Evolutionary conservation across 331 rosid genomes (phyloP).

Genomic region (Telfairia occidentalis): DNA sequence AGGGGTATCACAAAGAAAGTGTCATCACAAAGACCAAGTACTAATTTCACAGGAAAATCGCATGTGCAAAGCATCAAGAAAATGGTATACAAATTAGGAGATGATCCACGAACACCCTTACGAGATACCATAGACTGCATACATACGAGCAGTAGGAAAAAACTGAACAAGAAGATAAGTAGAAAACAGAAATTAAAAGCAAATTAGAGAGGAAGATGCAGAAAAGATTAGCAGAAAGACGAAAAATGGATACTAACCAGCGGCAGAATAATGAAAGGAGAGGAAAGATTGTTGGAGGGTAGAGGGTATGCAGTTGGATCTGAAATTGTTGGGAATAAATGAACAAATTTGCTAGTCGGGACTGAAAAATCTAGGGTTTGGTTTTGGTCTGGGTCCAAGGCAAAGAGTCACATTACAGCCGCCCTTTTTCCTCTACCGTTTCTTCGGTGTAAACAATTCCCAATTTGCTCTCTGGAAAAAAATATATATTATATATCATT

Average conservation of each 20-base stretch:
- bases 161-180: background rate
- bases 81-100: slow-evolving; percentile 10
- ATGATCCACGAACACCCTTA: slow-evolving; percentile 3
- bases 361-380: slow-evolving; percentile 43
- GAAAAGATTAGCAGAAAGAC: background rate
- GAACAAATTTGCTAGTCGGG: background rate
- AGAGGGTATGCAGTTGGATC: slow-evolving; percentile 19
- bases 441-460: slow-evolving; percentile 16
- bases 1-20: slow-evolving; percentile 9
- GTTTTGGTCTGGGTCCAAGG: slow-evolving; percentile 6
- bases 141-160: background rate
- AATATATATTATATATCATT: background rate
- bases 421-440: slow-evolving; percentile 13
- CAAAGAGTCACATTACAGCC: slow-evolving; percentile 23
- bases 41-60: background rate
- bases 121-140: background rate
- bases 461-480: slow-evolving; percentile 21
- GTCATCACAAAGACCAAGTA: slow-evolving; percentile 6
- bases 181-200: slow-evolving; percentile 1
- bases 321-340: background rate
- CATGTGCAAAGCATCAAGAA: slow-evolving; percentile 16
- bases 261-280: slow-evolving; percentile 9
- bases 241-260: slow-evolving; percentile 15
- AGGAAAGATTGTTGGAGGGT: slow-evolving; percentile 10
- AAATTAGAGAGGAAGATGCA: slow-evolving; percentile 4